Percentiles rank a stretch among this genome's conserved stretches.
phyloP scores from a whole-genome alignment of 805 yeast species.

The Saturnispora sanitii region DNA sequence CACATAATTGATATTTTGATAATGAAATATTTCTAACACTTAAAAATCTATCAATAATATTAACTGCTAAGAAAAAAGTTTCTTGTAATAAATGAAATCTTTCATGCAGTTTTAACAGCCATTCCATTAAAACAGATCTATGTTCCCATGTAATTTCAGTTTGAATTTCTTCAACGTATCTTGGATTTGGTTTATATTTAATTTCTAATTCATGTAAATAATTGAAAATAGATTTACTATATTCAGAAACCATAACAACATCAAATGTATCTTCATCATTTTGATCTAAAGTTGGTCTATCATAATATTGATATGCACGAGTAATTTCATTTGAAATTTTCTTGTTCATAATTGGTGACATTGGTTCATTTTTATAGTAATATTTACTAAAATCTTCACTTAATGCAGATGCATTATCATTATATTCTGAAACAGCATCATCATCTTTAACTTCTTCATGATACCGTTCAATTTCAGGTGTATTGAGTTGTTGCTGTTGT shows the following conservation, averaged over 20 bases:
- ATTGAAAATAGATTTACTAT: constrained; percentile 76
- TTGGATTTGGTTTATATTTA: constrained; percentile 59
- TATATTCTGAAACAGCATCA: constrained; percentile 6
- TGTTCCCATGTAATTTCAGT: constrained; percentile 65
- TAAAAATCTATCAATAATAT: constrained; percentile 77
- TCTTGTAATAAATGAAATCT: constrained; percentile 78
- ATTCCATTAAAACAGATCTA: constrained; percentile 76
- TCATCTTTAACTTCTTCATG: not conserved
- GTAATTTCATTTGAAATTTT: constrained; percentile 41
- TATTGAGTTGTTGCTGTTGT: not conserved
- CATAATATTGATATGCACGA: constrained; percentile 40
- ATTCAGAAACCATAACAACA: constrained; percentile 87
- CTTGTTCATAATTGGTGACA: constrained; percentile 48
- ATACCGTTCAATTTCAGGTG: not conserved
- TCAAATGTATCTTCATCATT: constrained; percentile 79
- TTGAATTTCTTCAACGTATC: constrained; percentile 66
- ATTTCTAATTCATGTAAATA: constrained; percentile 65
- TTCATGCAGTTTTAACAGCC: constrained; percentile 83
- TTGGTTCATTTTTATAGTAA: constrained; percentile 31
- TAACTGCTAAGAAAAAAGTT: constrained; percentile 71
- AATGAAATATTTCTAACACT: constrained; percentile 64
- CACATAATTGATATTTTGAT: constrained; percentile 84
- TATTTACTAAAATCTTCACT: constrained; percentile 21
- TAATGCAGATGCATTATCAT: constrained; percentile 12
- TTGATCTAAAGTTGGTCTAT: constrained; percentile 48